phyloP scores from a whole-genome alignment of 352 stramenopile species.

The Phytopythium cucurbitacearum region DNA sequence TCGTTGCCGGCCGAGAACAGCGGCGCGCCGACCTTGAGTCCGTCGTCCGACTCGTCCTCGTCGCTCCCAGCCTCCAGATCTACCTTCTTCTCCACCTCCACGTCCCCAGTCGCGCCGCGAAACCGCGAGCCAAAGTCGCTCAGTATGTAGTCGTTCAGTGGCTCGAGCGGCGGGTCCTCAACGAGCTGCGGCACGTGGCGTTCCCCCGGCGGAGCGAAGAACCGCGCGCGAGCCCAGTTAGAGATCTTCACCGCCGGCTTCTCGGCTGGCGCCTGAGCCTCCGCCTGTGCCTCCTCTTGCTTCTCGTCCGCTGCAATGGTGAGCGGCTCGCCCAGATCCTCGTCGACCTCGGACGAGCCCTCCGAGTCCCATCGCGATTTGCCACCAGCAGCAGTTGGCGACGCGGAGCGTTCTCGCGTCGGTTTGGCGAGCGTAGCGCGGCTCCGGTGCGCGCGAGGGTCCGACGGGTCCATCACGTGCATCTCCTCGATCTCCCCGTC shows the following conservation, averaged over 20 bases:
- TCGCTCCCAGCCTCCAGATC: conserved; percentile 18
- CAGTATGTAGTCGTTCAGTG: conserved; percentile 83
- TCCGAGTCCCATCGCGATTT: conserved; percentile 62
- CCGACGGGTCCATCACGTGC: conserved; percentile 74
- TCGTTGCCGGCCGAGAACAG: conserved; percentile 29
- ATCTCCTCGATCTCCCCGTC: conserved; percentile 41
- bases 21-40: conserved; percentile 43
- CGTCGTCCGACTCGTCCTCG: conserved; percentile 12
- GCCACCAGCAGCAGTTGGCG: neutral
- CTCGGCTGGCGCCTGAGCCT: conserved; percentile 3
- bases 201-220: conserved; percentile 52
- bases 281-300: conserved; percentile 12
- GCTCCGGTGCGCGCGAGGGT: conserved; percentile 57
- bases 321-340: conserved; percentile 49
- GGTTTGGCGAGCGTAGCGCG: conserved; percentile 24
- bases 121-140: conserved; percentile 76
- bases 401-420: conserved; percentile 10
- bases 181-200: conserved; percentile 38
- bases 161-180: conserved; percentile 65
- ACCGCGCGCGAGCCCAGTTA: conserved; percentile 68
- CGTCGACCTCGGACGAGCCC: conserved; percentile 13
- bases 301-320: conserved; percentile 15
- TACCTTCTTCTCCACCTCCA: conserved; percentile 45
- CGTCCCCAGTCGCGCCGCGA: conserved; percentile 40
- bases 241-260: conserved; percentile 41